Base-by-base conservation (phyloP, 2,329 filamentous ascomycete species). In the Xylaria sp. region DNA sequence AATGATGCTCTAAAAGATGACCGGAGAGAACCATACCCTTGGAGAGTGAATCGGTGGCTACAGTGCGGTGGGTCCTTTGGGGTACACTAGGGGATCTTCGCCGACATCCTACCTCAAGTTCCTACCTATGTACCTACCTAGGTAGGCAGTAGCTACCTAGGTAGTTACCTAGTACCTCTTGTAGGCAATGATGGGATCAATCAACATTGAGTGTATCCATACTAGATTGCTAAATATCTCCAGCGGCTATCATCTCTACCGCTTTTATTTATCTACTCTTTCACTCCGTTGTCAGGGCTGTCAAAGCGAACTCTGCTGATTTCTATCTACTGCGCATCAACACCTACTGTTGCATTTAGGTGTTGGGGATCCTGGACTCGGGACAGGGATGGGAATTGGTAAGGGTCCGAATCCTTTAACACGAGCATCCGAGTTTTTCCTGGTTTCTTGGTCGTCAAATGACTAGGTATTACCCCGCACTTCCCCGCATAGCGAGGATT, bases 401-500 rank as follows among this genome's bases (percentile, higher is more conserved):
- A 46, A 46, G 41, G 41, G 15, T 18, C 7, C 41, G 41, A 18
- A 46, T 46, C 41, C 41, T 46, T 18, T n/a, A 46, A 8, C 41
- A 10, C 18, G 18, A 46, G 41, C 41, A 46, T 46, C 13, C 18
- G 13, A 7, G 18, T 7, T 46, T 46, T 46, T 46, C 41, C 41
- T 46, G 15, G 41, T 46, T 43, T 46, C 41, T 46, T 18, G n/a
- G 41, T 46, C 4, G 41, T 46, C 41, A 33, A 9, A 20, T 52
- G 13, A 31, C 3, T 62, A n/a, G n/a, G n/a, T n/a, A 13, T 41
- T 28, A 48, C 63, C 63, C 63, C 63, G 63, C 63, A 66, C 25
- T 60, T 59, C 63, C 59, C 63, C 63, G 49, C 63, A 55, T n/a
- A 25, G 18, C 62, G 28, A 56, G 23, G 25, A 39, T 36, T 56